Percentiles rank a stretch among this genome's conserved stretches.
Conservation (phyloP, 345 rosid species). For the Gossypioides kirkii region DNA sequence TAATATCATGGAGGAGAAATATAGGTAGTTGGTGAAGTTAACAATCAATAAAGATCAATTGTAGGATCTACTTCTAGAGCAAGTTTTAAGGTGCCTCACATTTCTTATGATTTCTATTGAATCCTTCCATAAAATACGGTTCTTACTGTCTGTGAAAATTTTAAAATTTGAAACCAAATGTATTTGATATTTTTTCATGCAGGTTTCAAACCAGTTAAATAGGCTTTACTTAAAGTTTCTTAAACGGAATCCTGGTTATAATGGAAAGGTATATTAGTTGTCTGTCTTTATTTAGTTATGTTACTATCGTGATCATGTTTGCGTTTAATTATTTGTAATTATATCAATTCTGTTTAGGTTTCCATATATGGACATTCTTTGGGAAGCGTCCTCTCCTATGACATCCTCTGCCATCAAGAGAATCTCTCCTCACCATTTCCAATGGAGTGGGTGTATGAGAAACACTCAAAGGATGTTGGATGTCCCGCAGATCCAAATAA, state of each 20-base stretch:
- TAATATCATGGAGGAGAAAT: not conserved
- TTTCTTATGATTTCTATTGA: not conserved
- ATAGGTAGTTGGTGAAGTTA: not conserved
- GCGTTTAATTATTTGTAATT: not conserved
- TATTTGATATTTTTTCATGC: slow-evolving; percentile 17
- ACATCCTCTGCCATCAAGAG: slow-evolving; percentile 96
- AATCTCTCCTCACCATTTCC: slow-evolving; percentile 77
- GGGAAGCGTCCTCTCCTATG: slow-evolving; percentile 97
- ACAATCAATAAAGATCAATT: not conserved
- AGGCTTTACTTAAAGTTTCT: slow-evolving; percentile 66
- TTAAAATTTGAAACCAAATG: not conserved
- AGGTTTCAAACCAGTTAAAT: slow-evolving; percentile 93
- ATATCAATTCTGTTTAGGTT: slow-evolving; percentile 38
- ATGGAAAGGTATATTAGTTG: slow-evolving; percentile 69
- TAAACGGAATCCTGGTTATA: slow-evolving; percentile 86
- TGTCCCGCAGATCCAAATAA: slow-evolving; percentile 22
- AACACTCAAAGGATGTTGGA: slow-evolving; percentile 35
- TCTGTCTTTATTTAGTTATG: not conserved
- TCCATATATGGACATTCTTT: slow-evolving; percentile 94
- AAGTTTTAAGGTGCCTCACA: not conserved
- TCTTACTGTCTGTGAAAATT: not conserved
- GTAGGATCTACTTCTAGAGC: not conserved
- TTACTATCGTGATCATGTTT: not conserved
- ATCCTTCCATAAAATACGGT: not conserved
- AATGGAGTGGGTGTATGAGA: slow-evolving; percentile 63